Evolutionary conservation across 2,329 filamentous ascomycete genomes (phyloP), one percentile per base, ranked within the genome.

Genomic region (Harringtonia aguacate): DNA sequence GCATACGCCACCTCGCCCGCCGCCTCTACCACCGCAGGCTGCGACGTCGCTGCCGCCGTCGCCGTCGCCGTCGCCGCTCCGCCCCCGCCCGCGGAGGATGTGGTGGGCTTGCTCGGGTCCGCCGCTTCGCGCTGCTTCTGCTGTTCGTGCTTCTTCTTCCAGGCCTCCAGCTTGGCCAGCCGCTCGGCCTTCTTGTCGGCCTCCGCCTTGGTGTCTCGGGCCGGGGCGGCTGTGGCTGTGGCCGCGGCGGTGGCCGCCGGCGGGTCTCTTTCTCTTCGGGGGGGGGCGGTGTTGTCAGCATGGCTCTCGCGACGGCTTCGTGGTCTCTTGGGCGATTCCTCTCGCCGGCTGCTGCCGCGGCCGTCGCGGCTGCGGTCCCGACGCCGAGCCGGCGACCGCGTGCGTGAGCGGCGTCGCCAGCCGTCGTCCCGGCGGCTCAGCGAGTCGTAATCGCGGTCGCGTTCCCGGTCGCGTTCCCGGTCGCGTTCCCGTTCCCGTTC

Each of bases 121-220:
- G 78, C 80, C 58, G 84, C 77, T 58, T 86, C 86, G 50, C 75
- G 75, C 54, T 82, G 81, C 53, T 82, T 81, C 58, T 80, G 79
- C 51, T n/a, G n/a, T n/a, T 86, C 84, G 58, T 87, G 82, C 64
- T 89, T 90, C 63, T 87, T 84, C 65, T 95, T 95, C 89, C 88
- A 95, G 46, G 86, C 85, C 60, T 90, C 86, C 24, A 94, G 66
- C 58, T 86, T 89, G 24, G 86, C 86, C 36, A 88, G 70, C 50
- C 85, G 73, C 61, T 90, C 85, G 40, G 82, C 84, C 60, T 89
- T 86, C 58, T 84, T 87, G 40, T 87, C 80, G 48, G 78, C 76
- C 55, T 87, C 84, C 27, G 76, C 70, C 55, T 79, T 79, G 17
- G 64, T 63, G 36, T 68, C 35, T 4, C 4, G 3, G 31, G 15